phyloP scores from a whole-genome alignment of 1,284 basidiomycete species.

The Trichosporon sp. region DNA sequence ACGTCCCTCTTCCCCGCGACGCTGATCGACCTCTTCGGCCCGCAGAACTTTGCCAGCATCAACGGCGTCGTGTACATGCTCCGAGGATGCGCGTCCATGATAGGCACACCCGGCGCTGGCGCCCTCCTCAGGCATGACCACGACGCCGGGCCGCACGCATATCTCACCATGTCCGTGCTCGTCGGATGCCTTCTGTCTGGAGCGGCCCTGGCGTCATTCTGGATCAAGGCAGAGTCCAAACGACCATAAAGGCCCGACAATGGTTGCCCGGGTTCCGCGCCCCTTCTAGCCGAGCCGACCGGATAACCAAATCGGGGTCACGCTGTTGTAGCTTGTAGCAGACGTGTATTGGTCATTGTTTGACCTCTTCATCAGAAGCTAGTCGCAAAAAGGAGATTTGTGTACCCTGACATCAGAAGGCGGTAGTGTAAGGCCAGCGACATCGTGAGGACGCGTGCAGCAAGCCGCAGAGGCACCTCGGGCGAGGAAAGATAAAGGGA shows the following conservation, averaged over 20 bases:
- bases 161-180: not conserved
- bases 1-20: slow-evolving; percentile 32
- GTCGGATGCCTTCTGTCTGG: too few species aligned
- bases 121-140: slow-evolving; percentile 12
- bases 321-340: too few species aligned
- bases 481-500: slow-evolving; percentile 38
- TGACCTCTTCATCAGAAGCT: too few species aligned
- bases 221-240: too few species aligned
- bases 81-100: slow-evolving; percentile 25
- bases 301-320: too few species aligned
- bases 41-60: slow-evolving; percentile 27
- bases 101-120: slow-evolving; percentile 29
- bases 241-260: too few species aligned
- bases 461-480: slow-evolving; percentile 25
- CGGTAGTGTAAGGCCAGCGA: slow-evolving; percentile 27
- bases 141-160: too few species aligned
- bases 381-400: slow-evolving; percentile 6
- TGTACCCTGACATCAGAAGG: slow-evolving; percentile 28
- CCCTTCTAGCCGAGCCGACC: too few species aligned
- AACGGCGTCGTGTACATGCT: slow-evolving; percentile 33
- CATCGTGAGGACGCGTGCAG: slow-evolving; percentile 21
- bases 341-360: too few species aligned
- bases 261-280: too few species aligned
- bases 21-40: slow-evolving; percentile 32
- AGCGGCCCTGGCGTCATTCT: too few species aligned